A percentile compares a stretch with the other conserved stretches of the same genome.
phyloP scores from a whole-genome alignment of 129 eudicot species.

The Heracleum sosnowskyi region DNA sequence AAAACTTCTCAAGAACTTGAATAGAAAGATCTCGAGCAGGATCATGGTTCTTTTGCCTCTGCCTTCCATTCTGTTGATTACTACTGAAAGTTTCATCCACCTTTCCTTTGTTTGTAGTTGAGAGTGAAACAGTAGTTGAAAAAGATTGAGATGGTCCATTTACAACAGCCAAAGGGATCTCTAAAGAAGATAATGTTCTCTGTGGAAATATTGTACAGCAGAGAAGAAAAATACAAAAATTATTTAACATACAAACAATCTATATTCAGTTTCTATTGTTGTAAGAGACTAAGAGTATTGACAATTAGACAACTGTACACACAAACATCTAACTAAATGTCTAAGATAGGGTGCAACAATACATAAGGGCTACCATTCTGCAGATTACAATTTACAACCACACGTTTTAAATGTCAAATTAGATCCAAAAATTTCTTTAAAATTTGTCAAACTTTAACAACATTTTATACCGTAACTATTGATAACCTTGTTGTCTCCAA shows the following conservation, averaged over 20 bases:
- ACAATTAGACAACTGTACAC: background rate
- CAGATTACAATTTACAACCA: background rate
- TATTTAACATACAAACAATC: background rate
- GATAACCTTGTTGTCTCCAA: background rate
- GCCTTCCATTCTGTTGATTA: slow-evolving; percentile 49
- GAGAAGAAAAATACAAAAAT: background rate
- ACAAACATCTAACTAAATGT: background rate
- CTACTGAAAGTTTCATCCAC: slow-evolving; percentile 23
- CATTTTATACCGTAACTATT: background rate
- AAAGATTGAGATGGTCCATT: slow-evolving; percentile 44
- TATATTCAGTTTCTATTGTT: background rate
- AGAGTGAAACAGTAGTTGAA: slow-evolving; percentile 30
- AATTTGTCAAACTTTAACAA: background rate
- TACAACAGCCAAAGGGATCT: slow-evolving; percentile 82
- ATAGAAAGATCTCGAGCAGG: slow-evolving; percentile 93
- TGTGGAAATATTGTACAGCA: slow-evolving; percentile 21
- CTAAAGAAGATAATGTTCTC: slow-evolving; percentile 93
- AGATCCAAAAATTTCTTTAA: background rate
- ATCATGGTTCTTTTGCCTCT: slow-evolving; percentile 55
- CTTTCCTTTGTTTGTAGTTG: slow-evolving; percentile 29
- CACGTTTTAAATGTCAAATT: background rate
- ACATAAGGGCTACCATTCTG: background rate
- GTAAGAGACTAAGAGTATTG: no score
- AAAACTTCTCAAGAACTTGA: slow-evolving; percentile 82
- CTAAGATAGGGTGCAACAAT: background rate